These are phyloP conservation scores for Ustilago hordei DNA, from an alignment of 1,284 basidiomycete species.

Conservation along the genomic window DNA sequence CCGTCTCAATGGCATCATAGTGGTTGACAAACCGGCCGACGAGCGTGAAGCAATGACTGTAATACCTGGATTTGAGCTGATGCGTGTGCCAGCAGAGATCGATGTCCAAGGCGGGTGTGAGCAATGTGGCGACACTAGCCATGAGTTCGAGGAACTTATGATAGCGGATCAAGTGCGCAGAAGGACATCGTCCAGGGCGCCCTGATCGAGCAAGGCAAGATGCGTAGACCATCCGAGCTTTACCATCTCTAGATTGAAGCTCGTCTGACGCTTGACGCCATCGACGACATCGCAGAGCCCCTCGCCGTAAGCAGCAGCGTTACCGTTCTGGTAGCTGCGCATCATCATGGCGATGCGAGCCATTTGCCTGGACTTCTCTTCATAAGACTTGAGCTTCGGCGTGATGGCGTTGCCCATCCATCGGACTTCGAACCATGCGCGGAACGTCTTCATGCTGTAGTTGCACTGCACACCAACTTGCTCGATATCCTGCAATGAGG, in stretches of 20 bases:
- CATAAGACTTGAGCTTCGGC: conserved; percentile 19
- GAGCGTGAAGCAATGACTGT: conserved; percentile 36
- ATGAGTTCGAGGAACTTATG: conserved; percentile 52
- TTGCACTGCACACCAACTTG: conserved; percentile 19
- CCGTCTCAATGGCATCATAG: conserved; percentile 59
- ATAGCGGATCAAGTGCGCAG: conserved; percentile 52
- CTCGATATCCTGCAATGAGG: conserved; percentile 26
- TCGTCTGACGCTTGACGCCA: conserved; percentile 47
- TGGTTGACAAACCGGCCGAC: conserved; percentile 61
- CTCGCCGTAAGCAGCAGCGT: conserved; percentile 43
- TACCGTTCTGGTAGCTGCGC: conserved; percentile 43
- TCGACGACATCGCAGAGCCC: conserved; percentile 45
- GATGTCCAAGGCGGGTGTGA: conserved; percentile 60
- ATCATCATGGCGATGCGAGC: conserved; percentile 40
- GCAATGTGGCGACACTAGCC: conserved; percentile 13
- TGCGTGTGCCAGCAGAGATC: conserved; percentile 64
- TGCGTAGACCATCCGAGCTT: conserved; percentile 52
- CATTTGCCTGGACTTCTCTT: conserved; percentile 32
- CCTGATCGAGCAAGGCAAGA: conserved; percentile 23
- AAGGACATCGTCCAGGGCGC: conserved; percentile 33
- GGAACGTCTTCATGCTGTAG: conserved; percentile 32
- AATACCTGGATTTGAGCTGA: conserved; percentile 44
- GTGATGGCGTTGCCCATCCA: conserved; percentile 23
- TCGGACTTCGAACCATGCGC: conserved; percentile 32
- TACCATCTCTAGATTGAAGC: conserved; percentile 47